These are phyloP conservation scores for Arctostaphylos glauca DNA, from an alignment of 148 eudicot species.

Conservation along the genomic window DNA sequence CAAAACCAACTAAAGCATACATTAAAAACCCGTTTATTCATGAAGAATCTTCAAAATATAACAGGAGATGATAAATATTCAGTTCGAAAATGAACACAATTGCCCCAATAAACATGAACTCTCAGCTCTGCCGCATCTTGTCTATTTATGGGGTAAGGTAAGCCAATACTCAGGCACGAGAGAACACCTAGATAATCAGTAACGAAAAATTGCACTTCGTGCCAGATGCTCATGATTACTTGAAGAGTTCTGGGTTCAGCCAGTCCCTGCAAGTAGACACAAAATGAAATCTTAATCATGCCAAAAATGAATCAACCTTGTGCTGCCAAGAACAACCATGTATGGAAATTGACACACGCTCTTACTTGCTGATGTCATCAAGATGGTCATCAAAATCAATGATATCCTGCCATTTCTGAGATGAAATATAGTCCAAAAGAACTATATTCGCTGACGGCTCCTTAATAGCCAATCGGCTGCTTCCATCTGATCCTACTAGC, in stretches of 20 bases:
- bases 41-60: neutral
- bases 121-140: neutral
- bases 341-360: neutral
- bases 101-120: neutral
- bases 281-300: neutral
- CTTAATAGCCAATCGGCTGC: conserved; percentile 45
- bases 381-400: conserved; percentile 92
- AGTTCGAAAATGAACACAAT: neutral
- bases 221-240: conserved; percentile 13
- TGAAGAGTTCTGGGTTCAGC: conserved; percentile 67
- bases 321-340: neutral
- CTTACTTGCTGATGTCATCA: conserved; percentile 86
- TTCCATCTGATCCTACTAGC: conserved; percentile 50
- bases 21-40: neutral
- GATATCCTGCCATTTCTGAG: conserved; percentile 64
- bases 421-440: conserved; percentile 64
- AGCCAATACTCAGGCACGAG: neutral
- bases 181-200: neutral
- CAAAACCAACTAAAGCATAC: neutral
- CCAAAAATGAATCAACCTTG: neutral
- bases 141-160: neutral
- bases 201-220: neutral
- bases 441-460: conserved; percentile 81
- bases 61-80: neutral
- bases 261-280: conserved; percentile 62